Base-by-base conservation (phyloP, 2,329 filamentous ascomycete genomes). In the Botrytis pseudocinerea region DNA sequence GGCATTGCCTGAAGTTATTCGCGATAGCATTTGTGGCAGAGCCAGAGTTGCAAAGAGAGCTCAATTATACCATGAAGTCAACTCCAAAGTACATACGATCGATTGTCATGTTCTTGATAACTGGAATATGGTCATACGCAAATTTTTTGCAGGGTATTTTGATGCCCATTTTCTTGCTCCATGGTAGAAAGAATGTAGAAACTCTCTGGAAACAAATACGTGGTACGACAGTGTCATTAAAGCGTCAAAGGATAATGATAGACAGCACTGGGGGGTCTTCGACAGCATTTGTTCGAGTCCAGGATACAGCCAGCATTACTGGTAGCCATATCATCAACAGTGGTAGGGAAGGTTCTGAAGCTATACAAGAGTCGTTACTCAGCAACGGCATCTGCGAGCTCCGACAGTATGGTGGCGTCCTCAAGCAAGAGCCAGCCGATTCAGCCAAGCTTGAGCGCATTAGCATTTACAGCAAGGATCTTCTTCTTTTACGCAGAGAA, bases 181-280 rank as follows among this genome's bases (percentile, higher is more conserved):
- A 83, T 75, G 79, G 80, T 74, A 75, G 85, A 71, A 72, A 73
- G 59, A 66, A 72, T 65, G 25, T 73, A 20, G 42, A 64, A 4
- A 59, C 20, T 44, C 62, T 60, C 46, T 60, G 44, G 64, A 57
- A 72, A 74, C 46, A 71, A 38, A 71, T 71, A 66, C 38, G 44
- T 44, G 70, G 73, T 7, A 72, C 60, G 10, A 68, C 48, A 32
- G 61, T 69, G 25, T 72, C 54, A n/a, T 69, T 62, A 25, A 74
- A 74, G 66, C 44, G 60, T 35, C 70, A 83, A 71, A 80, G 84
- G 51, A 80, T 86, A 65, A 76, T 85, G n/a, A 83, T 88, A 46
- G 83, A 85, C 72, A 83, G 82, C 72, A 81, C 84, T 18, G 84
- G 85, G 14, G 85, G 85, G 0, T 82, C 82, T 0, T 85, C 84